These are phyloP conservation scores for Vicia faba DNA, from an alignment of 306 rosid genomes.

Conservation along the genomic window DNA sequence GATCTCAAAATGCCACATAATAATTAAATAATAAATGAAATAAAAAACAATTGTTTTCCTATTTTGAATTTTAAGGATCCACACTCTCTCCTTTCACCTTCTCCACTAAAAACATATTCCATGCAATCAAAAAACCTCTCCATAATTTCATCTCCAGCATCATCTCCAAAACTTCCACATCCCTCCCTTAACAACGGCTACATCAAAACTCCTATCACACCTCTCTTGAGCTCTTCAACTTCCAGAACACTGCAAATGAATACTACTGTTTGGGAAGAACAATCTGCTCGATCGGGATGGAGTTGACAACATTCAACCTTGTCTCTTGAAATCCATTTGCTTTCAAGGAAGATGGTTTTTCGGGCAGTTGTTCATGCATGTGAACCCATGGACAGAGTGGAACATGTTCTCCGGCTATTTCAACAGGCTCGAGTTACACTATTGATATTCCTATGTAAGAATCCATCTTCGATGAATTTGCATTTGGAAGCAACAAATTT, in stretches of 20 bases:
- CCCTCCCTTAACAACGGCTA: constrained; percentile 70
- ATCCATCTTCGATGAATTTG: constrained; percentile 81
- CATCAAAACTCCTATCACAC: constrained; percentile 95
- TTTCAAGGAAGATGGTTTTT: constrained; percentile 64
- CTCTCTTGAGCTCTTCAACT: constrained; percentile 93
- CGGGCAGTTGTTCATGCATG: constrained; percentile 70
- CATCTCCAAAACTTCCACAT: constrained; percentile 75
- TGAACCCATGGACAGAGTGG: constrained; percentile 98
- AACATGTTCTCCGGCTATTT: constrained; percentile 87
- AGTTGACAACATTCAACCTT: constrained; percentile 62
- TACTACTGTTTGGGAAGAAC: constrained; percentile 63
- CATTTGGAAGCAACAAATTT: constrained; percentile 76
- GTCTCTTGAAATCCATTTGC: constrained; percentile 84
- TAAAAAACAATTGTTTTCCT: no score
- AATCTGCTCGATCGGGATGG: constrained; percentile 53
- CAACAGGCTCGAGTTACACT: constrained; percentile 70
- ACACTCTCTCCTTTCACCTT: no score
- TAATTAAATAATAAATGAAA: no score
- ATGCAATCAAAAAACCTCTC: constrained; percentile 95
- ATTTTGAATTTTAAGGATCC: no score
- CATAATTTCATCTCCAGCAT: constrained; percentile 72
- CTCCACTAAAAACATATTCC: no score
- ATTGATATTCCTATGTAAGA: constrained; percentile 91
- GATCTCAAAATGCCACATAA: no score
- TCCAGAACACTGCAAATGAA: constrained; percentile 75